Conservation (phyloP, 192 early-diverging fungal species). For the Linderina pennispora region DNA sequence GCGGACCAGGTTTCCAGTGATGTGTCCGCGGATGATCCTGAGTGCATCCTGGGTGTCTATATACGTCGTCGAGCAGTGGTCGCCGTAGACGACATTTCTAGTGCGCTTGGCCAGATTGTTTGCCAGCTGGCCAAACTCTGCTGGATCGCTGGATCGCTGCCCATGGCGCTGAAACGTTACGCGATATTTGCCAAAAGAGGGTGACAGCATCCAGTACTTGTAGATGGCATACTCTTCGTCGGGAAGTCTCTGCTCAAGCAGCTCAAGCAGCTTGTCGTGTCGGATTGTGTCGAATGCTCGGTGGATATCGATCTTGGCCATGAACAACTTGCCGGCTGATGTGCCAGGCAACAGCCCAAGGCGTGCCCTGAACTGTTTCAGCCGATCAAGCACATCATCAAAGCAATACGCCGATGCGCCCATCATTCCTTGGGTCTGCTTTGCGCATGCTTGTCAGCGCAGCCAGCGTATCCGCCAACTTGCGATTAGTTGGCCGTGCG, state of each 20-base stretch:
- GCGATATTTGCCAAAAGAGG: slow-evolving; percentile 19
- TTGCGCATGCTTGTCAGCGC: slow-evolving; percentile 13
- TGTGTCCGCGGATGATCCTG: slow-evolving; percentile 53
- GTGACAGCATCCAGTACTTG: slow-evolving; percentile 51
- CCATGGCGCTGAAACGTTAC: slow-evolving; percentile 19
- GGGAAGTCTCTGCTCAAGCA: background rate
- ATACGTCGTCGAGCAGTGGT: slow-evolving; percentile 57
- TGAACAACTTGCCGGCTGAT: slow-evolving; percentile 48
- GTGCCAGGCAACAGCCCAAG: background rate
- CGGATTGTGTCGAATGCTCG: slow-evolving; percentile 78
- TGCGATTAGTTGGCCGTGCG: slow-evolving; percentile 4
- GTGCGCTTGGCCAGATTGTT: slow-evolving; percentile 39
- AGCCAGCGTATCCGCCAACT: slow-evolving; percentile 19
- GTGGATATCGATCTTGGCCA: slow-evolving; percentile 81
- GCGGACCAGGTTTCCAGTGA: slow-evolving; percentile 61
- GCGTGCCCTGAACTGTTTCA: slow-evolving; percentile 36
- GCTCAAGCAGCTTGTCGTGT: slow-evolving; percentile 54
- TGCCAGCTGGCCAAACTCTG: slow-evolving; percentile 45
- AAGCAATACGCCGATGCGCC: slow-evolving; percentile 41
- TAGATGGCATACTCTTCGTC: slow-evolving; percentile 69
- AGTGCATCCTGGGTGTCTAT: slow-evolving; percentile 48
- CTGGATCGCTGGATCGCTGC: slow-evolving; percentile 28
- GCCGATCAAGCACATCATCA: slow-evolving; percentile 40
- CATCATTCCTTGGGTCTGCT: slow-evolving; percentile 14
- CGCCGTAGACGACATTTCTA: slow-evolving; percentile 61